Evolutionary conservation across 371 early-diverging fungal species (phyloP).

Genomic region (Mortierella sp.): DNA sequence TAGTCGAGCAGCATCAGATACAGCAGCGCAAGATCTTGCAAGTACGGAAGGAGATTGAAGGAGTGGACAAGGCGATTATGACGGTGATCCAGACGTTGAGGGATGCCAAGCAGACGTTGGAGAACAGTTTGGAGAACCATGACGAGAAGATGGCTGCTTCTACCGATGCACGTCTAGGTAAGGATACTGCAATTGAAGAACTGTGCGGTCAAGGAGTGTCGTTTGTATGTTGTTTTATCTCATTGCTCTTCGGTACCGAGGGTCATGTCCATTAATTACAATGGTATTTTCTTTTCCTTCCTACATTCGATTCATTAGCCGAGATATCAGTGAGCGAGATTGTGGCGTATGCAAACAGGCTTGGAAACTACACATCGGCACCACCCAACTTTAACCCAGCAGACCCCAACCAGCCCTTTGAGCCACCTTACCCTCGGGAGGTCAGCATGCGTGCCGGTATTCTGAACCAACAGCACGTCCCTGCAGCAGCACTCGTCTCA

Average conservation of each 20-base stretch:
- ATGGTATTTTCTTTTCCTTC: background rate
- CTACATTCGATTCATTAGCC: conserved; percentile 8
- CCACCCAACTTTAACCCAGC: conserved; percentile 69
- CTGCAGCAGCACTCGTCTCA: conserved; percentile 44
- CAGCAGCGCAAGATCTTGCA: conserved; percentile 43
- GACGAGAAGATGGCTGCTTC: conserved; percentile 37
- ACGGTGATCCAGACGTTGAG: conserved; percentile 31
- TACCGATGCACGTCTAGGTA: conserved; percentile 39
- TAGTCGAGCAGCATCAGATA: conserved; percentile 45
- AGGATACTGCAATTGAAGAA: background rate
- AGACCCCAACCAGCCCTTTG: conserved; percentile 60
- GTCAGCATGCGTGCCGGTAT: conserved; percentile 67
- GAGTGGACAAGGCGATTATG: conserved; percentile 49
- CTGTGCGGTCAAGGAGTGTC: background rate
- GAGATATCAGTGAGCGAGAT: conserved; percentile 60
- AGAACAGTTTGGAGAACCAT: conserved; percentile 32
- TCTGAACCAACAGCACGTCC: conserved; percentile 59
- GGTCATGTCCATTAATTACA: background rate
- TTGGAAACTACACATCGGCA: conserved; percentile 66
- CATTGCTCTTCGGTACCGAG: background rate
- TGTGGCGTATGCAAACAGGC: conserved; percentile 63
- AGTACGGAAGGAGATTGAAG: conserved; percentile 47
- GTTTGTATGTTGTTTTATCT: background rate
- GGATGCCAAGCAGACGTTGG: conserved; percentile 35
- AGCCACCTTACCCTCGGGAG: conserved; percentile 70